Base-by-base conservation (phyloP, 2,329 filamentous ascomycete genomes). In the Fusarium pseudoanthophilum region DNA sequence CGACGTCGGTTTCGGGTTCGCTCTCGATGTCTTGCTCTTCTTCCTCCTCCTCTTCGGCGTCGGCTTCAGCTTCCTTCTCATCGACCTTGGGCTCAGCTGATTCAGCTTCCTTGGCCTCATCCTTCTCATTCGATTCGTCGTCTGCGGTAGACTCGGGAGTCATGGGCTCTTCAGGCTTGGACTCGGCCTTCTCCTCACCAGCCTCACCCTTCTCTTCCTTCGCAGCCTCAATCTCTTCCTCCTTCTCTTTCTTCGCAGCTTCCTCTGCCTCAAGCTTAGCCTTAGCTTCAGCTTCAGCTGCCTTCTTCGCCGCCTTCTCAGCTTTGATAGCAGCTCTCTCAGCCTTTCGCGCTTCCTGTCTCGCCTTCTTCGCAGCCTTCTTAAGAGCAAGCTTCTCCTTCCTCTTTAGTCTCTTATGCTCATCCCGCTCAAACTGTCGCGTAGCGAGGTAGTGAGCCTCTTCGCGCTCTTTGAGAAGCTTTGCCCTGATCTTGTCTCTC, bases 381-480 rank as follows among this genome's bases (percentile, higher is more conserved):
- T 91, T 93, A 36, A 88, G 88, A 87, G 93, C 95, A 85, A 92
- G 93, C 83, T 92, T 94, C 82, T 94, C 95, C 83, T 93, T 95
- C 80, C 93, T 94, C 78, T 90, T 92, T 75, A 72, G 55, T 8
- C 64, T 60, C 30, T 55, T 74, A 21, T 72, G 77, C 39, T 78
- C 67, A 4, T 71, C 67, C 60, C 82, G 84, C 46, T 81, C 80
- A 48, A 81, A 81, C 36, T 82, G 79, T 53, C 82, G 83, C 24
- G 77, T 80, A 56, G 80, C 79, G 18, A 84, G 74, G 20, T 82
- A 83, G 49, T 84, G 79, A 7, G 72, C 64, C 57, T 81, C 77
- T 37, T 82, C 81, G n/a, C 79, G 77, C 62, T 83, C 85, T 18
- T 82, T 78, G n/a, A 83, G 81, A 16, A 84, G 79, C 78, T 87